Percentiles rank a stretch among this genome's conserved stretches.
These are phyloP conservation scores for Diplodia sapinea DNA, from an alignment of 2,329 filamentous ascomycete genomes.

Conservation along the genomic window DNA sequence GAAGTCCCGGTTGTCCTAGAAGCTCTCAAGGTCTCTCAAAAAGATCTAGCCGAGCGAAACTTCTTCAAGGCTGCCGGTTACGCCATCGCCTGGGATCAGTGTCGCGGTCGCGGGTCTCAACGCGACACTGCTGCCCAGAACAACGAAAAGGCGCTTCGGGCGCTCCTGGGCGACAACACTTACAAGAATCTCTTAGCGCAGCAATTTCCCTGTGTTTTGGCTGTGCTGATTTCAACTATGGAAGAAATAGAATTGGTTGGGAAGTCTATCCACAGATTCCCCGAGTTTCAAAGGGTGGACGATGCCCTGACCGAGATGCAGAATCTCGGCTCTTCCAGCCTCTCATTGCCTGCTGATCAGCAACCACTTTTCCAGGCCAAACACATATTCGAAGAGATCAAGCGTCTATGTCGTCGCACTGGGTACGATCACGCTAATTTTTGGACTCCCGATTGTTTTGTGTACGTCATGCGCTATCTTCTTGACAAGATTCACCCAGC, in stretches of 20 bases:
- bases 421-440: constrained; percentile 68
- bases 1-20: constrained; percentile 66
- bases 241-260: constrained; percentile 79
- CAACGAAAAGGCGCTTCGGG: constrained; percentile 67
- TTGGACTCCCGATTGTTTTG: constrained; percentile 78
- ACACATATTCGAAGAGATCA: constrained; percentile 75
- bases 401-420: constrained; percentile 76
- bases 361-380: constrained; percentile 86
- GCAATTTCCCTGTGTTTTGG: constrained; percentile 78
- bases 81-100: constrained; percentile 72
- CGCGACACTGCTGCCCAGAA: constrained; percentile 54
- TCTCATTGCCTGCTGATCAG: constrained; percentile 74
- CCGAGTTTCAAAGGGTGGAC: constrained; percentile 64
- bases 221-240: constrained; percentile 75
- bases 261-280: constrained; percentile 66
- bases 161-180: constrained; percentile 68
- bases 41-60: constrained; percentile 66
- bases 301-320: constrained; percentile 73
- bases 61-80: constrained; percentile 86
- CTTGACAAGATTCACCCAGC: constrained; percentile 82
- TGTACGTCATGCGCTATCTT: constrained; percentile 75
- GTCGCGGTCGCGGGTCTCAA: constrained; percentile 38
- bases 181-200: constrained; percentile 69
- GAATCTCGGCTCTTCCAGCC: constrained; percentile 67
- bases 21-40: constrained; percentile 60